A percentile compares a stretch with the other conserved stretches of the same genome.
phyloP scores from a whole-genome alignment of 306 rosid species.

The Mimosa pudica region DNA sequence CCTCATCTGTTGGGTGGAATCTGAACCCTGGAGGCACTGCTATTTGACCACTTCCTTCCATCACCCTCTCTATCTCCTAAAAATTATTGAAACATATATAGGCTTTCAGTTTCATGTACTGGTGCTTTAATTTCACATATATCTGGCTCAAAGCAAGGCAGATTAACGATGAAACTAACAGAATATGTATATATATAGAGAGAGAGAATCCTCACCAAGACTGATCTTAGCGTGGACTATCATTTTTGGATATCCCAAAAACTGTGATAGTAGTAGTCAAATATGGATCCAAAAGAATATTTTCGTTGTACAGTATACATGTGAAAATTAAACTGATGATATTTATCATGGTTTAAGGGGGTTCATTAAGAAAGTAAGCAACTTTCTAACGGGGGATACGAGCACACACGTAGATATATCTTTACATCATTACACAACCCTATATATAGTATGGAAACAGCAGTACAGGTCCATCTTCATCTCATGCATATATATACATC shows the following conservation, averaged over 20 bases:
- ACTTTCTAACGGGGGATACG: not conserved
- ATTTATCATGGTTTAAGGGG: not conserved
- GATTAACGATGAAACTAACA: not conserved
- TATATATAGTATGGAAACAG: too few species aligned
- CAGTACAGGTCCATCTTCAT: not conserved
- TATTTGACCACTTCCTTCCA: constrained; percentile 73
- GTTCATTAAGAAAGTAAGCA: not conserved
- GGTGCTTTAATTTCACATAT: not conserved
- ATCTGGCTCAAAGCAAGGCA: not conserved
- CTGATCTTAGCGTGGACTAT: not conserved
- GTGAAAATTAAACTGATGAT: not conserved
- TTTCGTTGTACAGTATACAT: not conserved
- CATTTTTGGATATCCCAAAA: not conserved
- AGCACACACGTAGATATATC: too few species aligned
- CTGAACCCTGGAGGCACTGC: constrained; percentile 96
- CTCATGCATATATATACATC: not conserved
- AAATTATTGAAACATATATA: not conserved
- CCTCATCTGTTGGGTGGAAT: constrained; percentile 97
- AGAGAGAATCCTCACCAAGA: not conserved
- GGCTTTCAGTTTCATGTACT: not conserved
- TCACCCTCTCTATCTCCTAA: constrained; percentile 45
- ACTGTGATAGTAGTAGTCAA: not conserved
- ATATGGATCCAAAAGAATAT: not conserved
- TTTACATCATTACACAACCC: not conserved
- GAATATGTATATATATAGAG: not conserved